These are phyloP conservation scores for Escallonia herrerae DNA, from an alignment of 129 eudicot genomes.

Conservation along the genomic window DNA sequence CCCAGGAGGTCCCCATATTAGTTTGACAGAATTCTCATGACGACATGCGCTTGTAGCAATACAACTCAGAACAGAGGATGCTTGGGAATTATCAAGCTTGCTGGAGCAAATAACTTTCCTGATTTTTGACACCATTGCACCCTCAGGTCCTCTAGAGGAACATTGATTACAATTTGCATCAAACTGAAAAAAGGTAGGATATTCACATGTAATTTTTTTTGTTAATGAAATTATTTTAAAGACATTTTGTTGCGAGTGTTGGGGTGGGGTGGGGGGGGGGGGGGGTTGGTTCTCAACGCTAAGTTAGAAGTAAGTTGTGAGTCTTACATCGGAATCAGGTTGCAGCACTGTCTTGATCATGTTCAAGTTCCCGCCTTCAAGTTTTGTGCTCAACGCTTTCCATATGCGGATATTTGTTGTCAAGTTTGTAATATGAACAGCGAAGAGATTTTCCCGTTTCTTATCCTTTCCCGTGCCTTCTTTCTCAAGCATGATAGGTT, in stretches of 20 bases:
- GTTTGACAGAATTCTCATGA: constrained; percentile 28
- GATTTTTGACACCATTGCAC: neutral
- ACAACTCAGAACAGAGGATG: constrained; percentile 40
- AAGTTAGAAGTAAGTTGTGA: neutral
- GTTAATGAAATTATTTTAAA: too few relatives aligned
- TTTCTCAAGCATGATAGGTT: constrained; percentile 14
- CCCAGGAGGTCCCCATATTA: constrained; percentile 95
- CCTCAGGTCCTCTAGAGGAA: constrained; percentile 7
- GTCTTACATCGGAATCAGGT: constrained; percentile 36
- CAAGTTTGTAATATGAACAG: constrained; percentile 38
- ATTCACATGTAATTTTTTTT: neutral
- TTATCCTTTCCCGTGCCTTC: neutral
- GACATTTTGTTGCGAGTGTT: neutral
- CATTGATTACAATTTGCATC: constrained; percentile 29
- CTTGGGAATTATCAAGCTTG: constrained; percentile 49
- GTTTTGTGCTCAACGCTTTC: constrained; percentile 48
- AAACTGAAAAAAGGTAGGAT: constrained; percentile 22
- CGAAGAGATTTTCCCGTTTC: constrained; percentile 15
- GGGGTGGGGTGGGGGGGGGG: too few relatives aligned
- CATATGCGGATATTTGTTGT: constrained; percentile 64
- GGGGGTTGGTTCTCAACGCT: neutral
- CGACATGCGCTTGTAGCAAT: constrained; percentile 30
- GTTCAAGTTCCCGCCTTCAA: constrained; percentile 32
- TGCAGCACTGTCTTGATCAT: constrained; percentile 41
- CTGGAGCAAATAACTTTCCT: constrained; percentile 14